Percentiles rank a stretch among this genome's conserved stretches.
phyloP scores from a whole-genome alignment of 495 filamentous ascomycete genomes.

The Penicillium fimorum region DNA sequence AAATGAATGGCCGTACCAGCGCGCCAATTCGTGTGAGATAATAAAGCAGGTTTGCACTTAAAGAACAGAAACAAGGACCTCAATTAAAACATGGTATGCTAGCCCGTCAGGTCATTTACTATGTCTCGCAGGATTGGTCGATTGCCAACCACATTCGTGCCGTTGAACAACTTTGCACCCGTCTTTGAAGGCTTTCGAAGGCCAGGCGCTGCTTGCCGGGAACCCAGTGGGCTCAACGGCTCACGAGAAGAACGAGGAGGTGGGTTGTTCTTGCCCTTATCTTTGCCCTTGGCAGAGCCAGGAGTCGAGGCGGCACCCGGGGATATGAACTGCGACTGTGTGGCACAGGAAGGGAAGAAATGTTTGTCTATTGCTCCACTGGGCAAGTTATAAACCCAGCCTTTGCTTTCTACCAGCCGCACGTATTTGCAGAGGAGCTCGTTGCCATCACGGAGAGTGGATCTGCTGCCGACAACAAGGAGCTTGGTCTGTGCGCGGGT shows the following conservation, averaged over 20 bases:
- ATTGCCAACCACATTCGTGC: constrained; percentile 37
- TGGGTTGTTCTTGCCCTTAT: constrained; percentile 8
- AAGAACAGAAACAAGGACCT: constrained; percentile 8
- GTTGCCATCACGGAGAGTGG: constrained; percentile 67
- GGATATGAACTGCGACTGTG: constrained; percentile 23
- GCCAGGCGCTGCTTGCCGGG: constrained; percentile 20
- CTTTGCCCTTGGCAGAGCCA: constrained; percentile 7
- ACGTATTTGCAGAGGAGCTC: constrained; percentile 77
- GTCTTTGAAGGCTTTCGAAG: constrained; percentile 40
- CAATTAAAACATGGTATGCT: not conserved
- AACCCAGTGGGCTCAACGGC: constrained; percentile 40
- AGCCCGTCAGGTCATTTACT: constrained; percentile 50
- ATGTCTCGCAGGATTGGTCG: constrained; percentile 54
- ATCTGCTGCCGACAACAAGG: constrained; percentile 76
- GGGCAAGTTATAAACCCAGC: constrained; percentile 75
- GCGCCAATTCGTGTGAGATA: not conserved
- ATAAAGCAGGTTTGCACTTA: not conserved
- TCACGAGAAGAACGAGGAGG: constrained; percentile 19
- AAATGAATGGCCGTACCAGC: not conserved
- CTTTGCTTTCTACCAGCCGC: constrained; percentile 65
- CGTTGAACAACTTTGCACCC: constrained; percentile 38
- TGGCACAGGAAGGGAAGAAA: constrained; percentile 49
- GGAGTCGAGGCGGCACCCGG: constrained; percentile 6
- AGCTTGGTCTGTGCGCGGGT: constrained; percentile 89
- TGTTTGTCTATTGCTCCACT: constrained; percentile 63